phyloP scores from a whole-genome alignment of 2,329 filamentous ascomycete species.

The Hypoxylon sp. region DNA sequence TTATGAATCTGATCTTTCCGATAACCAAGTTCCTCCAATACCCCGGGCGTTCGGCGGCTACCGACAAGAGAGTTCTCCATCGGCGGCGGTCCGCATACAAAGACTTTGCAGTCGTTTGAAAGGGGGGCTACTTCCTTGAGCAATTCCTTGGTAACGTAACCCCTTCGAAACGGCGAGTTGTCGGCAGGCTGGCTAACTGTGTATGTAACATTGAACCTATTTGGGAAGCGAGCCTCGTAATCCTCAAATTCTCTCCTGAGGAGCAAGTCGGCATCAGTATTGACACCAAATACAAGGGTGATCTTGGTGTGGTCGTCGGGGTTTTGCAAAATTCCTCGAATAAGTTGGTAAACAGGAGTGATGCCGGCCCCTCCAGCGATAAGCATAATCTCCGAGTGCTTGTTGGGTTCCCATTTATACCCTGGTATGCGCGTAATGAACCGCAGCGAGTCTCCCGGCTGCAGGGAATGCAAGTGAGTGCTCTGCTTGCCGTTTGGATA shows the following conservation, averaged over 20 bases:
- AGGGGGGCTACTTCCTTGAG: constrained; percentile 62
- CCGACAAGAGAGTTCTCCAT: constrained; percentile 73
- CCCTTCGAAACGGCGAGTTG: constrained; percentile 62
- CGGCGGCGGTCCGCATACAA: constrained; percentile 76
- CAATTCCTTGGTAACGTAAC: constrained; percentile 69
- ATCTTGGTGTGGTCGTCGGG: constrained; percentile 72
- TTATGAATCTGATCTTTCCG: constrained; percentile 68
- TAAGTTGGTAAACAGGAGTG: constrained; percentile 76
- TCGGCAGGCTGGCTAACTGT: constrained; percentile 64
- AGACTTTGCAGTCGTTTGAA: constrained; percentile 68
- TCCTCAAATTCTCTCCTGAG: constrained; percentile 67
- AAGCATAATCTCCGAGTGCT: constrained; percentile 67
- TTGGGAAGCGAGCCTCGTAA: constrained; percentile 64
- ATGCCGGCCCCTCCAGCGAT: constrained; percentile 81
- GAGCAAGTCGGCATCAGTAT: constrained; percentile 73
- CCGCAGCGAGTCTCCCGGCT: constrained; percentile 71
- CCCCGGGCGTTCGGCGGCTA: constrained; percentile 59
- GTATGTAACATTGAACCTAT: constrained; percentile 69
- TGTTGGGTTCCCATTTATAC: constrained; percentile 67
- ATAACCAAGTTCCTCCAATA: constrained; percentile 70
- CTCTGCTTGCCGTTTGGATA: constrained; percentile 76
- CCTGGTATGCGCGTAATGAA: constrained; percentile 69
- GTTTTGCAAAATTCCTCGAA: constrained; percentile 72
- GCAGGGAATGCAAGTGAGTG: constrained; percentile 74
- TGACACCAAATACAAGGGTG: constrained; percentile 75